Base-by-base conservation (phyloP, 257 asterid species). In the Fraxinus americana region DNA sequence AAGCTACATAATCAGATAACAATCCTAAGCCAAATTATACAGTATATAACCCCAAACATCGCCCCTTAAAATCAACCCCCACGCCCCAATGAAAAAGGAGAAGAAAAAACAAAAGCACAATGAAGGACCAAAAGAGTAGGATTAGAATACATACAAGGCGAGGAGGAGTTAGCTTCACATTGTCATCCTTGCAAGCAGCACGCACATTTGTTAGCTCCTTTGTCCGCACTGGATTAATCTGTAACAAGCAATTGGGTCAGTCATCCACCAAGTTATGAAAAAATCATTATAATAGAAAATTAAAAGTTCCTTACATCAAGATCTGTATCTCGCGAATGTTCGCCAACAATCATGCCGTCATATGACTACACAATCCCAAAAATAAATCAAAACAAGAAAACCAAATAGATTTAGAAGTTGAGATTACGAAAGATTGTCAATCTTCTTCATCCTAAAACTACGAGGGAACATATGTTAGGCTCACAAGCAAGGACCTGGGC, bases 331-430 rank as follows among this genome's bases (percentile, higher is more conserved):
- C 99, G 92, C 6, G 99, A 92, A 87, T 96, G 97, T 84, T 96
- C 98, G 79, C 99, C 99, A 63, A 96, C 87, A 77, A 96, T 96
- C 99, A 96, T 96, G 85, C 99, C 99, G 81, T 96, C 98, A 85
- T 96, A 96, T 75, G 99, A 23, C 99, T 96, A 92, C 87, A 85
- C 8, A 83, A 79, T 61, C 54, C 68, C 68, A 79, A 80, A 63
- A 52, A 23, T 41, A 75, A 5, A 70, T 32, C 63, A 61, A 69
- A 34, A 63, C 35, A 27, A 4, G 34, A 63, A 63, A 25, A 63
- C 17, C 69, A 25, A 54, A 54, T 71, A 41, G 48, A 70, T 52
- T n/a, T 77, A 13, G 76, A 63, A 9, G 78, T 54, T 63, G 6
- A 76, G 73, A 43, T 45, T 23, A 70, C 61, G 21, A 41, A 74